phyloP scores from a whole-genome alignment of 2,329 filamentous ascomycete species.

The Colletotrichum zoysiae region DNA sequence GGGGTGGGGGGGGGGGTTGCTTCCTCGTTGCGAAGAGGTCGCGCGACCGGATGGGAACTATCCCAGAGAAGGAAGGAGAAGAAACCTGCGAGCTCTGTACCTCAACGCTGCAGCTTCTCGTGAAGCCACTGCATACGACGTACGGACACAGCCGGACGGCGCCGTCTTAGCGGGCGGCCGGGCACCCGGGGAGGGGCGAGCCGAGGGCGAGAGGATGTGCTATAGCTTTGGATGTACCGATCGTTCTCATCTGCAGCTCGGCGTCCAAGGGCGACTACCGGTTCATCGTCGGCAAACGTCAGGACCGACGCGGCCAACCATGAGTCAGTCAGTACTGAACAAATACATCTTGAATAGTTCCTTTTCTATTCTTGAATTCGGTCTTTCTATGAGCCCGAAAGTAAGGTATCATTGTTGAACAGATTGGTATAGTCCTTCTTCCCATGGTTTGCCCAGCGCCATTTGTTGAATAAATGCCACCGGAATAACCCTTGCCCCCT shows the following conservation, averaged over 20 bases:
- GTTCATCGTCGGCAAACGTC: background rate
- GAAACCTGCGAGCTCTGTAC: background rate
- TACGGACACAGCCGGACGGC: background rate
- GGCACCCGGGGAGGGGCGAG: too few relatives aligned
- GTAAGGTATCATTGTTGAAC: slow-evolving; percentile 44
- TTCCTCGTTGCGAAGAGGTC: background rate
- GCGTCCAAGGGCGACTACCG: background rate
- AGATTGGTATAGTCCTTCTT: slow-evolving; percentile 39
- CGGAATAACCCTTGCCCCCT: slow-evolving; percentile 28
- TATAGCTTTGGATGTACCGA: background rate
- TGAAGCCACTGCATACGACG: background rate
- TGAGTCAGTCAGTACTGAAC: too few relatives aligned
- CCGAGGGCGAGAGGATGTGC: background rate
- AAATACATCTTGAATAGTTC: slow-evolving; percentile 5
- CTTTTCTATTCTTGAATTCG: slow-evolving; percentile 25
- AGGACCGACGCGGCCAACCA: background rate
- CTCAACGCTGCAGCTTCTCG: background rate
- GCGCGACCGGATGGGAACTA: background rate
- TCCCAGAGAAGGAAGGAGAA: too few relatives aligned
- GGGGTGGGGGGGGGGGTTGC: background rate
- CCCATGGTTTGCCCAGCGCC: slow-evolving; percentile 40
- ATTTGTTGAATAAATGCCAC: slow-evolving; percentile 44
- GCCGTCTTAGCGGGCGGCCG: background rate
- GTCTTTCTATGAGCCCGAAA: slow-evolving; percentile 32
- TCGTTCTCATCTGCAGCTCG: background rate